Evolutionary conservation across 192 early-diverging fungal genomes (phyloP).

Genomic region (Backusella psychrophila): DNA sequence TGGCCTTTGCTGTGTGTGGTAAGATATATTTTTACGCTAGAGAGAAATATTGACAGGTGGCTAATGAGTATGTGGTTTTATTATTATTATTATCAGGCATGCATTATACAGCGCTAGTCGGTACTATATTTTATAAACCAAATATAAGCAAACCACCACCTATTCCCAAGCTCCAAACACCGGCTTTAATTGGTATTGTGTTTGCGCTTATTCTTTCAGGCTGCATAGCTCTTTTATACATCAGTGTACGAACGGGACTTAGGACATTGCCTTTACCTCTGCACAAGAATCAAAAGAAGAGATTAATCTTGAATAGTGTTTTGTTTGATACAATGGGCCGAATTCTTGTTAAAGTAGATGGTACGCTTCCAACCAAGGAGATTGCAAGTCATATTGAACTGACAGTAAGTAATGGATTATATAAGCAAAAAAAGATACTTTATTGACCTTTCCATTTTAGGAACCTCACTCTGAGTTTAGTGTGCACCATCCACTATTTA

Average conservation of each 20-base stretch:
- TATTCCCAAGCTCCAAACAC: neutral
- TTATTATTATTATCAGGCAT: slow-evolving; percentile 23
- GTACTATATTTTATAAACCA: slow-evolving; percentile 30
- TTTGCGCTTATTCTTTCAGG: slow-evolving; percentile 19
- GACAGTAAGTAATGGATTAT: slow-evolving; percentile 12
- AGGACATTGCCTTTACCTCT: neutral
- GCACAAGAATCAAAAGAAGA: slow-evolving; percentile 11
- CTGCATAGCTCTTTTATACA: slow-evolving; percentile 10
- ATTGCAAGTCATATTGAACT: slow-evolving; percentile 19
- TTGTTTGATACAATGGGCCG: slow-evolving; percentile 31
- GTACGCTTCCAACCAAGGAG: slow-evolving; percentile 35
- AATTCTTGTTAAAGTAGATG: slow-evolving; percentile 39
- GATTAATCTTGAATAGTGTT: slow-evolving; percentile 30
- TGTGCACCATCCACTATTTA: slow-evolving; percentile 9
- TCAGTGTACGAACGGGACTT: slow-evolving; percentile 1
- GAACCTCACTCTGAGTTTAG: slow-evolving; percentile 10
- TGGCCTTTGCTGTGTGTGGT: slow-evolving; percentile 43
- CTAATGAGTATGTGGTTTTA: neutral
- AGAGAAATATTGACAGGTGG: neutral
- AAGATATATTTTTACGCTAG: slow-evolving; percentile 4
- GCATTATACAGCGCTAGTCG: slow-evolving; percentile 36
- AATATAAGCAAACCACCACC: slow-evolving; percentile 11
- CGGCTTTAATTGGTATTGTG: slow-evolving; percentile 21
- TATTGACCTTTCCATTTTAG: neutral
- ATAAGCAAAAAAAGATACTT: neutral